A percentile compares a stretch with the other conserved stretches of the same genome.
Conservation (phyloP, 371 early-diverging fungal genomes). For the Mortierella sp. region DNA sequence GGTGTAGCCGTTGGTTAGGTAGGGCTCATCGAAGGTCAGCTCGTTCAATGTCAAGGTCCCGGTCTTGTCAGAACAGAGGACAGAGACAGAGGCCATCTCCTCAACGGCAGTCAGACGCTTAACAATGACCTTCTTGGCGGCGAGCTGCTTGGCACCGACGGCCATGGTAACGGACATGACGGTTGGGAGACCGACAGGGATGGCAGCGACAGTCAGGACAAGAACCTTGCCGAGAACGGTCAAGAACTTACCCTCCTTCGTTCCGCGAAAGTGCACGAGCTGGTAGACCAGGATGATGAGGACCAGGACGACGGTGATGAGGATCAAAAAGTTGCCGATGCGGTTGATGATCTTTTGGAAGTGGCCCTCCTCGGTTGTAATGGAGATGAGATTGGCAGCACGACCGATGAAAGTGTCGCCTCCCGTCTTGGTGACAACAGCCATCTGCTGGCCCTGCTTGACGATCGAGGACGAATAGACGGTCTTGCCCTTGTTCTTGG, state of each 20-base stretch:
- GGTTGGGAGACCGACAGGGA: slow-evolving; percentile 97
- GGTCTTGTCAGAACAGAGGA: slow-evolving; percentile 97
- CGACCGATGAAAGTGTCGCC: slow-evolving; percentile 90
- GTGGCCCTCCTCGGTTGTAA: slow-evolving; percentile 86
- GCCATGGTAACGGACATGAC: slow-evolving; percentile 98
- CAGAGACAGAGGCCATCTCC: slow-evolving; percentile 94
- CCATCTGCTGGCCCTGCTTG: slow-evolving; percentile 89
- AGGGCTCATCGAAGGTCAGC: slow-evolving; percentile 92
- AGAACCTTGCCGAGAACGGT: slow-evolving; percentile 85
- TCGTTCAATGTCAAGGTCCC: slow-evolving; percentile 96
- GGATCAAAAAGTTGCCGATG: slow-evolving; percentile 94
- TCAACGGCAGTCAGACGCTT: slow-evolving; percentile 96
- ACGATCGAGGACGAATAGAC: slow-evolving; percentile 89
- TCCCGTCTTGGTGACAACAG: slow-evolving; percentile 89
- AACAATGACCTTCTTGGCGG: slow-evolving; percentile 94
- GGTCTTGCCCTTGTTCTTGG: slow-evolving; percentile 84
- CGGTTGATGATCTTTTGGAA: slow-evolving; percentile 92
- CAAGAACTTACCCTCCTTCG: slow-evolving; percentile 61
- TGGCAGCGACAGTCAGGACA: slow-evolving; percentile 95
- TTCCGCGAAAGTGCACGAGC: slow-evolving; percentile 60
- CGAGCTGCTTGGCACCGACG: slow-evolving; percentile 93
- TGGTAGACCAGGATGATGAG: slow-evolving; percentile 84
- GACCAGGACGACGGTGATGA: slow-evolving; percentile 86
- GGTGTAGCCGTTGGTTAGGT: slow-evolving; percentile 77
- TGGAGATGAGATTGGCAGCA: slow-evolving; percentile 89